Conservation (phyloP, 2,329 filamentous ascomycete genomes). For the Ophioceras dolichostomum region DNA sequence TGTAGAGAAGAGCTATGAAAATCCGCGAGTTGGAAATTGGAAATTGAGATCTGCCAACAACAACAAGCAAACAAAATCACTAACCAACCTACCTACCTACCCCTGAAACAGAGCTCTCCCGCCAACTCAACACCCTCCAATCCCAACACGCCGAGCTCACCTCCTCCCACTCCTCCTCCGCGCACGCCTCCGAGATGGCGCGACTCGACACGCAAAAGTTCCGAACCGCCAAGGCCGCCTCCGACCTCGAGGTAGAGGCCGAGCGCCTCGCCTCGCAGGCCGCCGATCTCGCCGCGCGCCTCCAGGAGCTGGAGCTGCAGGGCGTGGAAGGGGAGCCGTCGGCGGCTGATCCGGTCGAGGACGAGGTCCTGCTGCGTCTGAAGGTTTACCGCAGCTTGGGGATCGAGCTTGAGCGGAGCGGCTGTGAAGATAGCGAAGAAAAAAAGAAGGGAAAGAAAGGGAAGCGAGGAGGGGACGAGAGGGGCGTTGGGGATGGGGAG, state of each 20-base stretch:
- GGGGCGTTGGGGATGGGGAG: constrained; percentile 60
- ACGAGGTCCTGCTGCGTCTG: constrained; percentile 60
- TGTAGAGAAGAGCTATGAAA: too few species aligned
- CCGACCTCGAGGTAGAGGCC: constrained; percentile 86
- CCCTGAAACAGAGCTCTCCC: constrained; percentile 57
- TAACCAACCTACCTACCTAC: too few species aligned
- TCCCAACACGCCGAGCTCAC: constrained; percentile 69
- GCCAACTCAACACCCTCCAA: constrained; percentile 61
- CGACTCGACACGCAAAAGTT: constrained; percentile 90
- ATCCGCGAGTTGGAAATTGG: too few species aligned
- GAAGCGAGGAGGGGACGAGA: constrained; percentile 39
- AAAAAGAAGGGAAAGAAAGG: too few species aligned
- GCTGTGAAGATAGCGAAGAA: too few species aligned
- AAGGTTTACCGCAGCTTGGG: constrained; percentile 87
- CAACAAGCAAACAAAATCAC: constrained; percentile 4
- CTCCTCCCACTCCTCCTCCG: constrained; percentile 60
- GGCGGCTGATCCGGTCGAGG: constrained; percentile 34
- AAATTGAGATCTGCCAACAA: too few species aligned
- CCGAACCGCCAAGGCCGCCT: constrained; percentile 80
- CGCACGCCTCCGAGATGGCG: constrained; percentile 75
- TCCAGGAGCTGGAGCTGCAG: constrained; percentile 77
- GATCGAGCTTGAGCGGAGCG: constrained; percentile 74
- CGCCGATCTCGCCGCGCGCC: constrained; percentile 58
- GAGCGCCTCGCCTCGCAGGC: constrained; percentile 76
- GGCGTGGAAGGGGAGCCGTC: constrained; percentile 59